These are phyloP conservation scores for Aspergillus indologenus DNA, from an alignment of 495 filamentous ascomycete genomes.

Conservation along the genomic window DNA sequence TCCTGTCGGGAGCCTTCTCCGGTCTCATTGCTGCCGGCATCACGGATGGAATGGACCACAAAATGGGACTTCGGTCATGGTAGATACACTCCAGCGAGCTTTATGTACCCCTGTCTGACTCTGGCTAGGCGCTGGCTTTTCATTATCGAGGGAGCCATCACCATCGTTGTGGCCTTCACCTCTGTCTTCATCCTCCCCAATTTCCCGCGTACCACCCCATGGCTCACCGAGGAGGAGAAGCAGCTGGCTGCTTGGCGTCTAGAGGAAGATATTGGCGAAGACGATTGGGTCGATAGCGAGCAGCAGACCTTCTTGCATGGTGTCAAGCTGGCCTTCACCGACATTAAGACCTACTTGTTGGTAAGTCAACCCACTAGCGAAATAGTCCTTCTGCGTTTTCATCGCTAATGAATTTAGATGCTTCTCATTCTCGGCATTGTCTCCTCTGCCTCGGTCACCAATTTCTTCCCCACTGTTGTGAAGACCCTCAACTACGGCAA, in stretches of 20 bases:
- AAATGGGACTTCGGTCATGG: constrained; percentile 50
- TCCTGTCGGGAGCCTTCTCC: constrained; percentile 62
- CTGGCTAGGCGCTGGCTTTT: constrained; percentile 36
- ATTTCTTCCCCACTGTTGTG: constrained; percentile 88
- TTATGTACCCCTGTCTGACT: background rate
- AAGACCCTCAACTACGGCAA: constrained; percentile 64
- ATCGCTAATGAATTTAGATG: constrained; percentile 40
- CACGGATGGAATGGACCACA: constrained; percentile 40
- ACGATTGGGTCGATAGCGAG: constrained; percentile 65
- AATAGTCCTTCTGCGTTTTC: background rate
- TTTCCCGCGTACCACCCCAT: constrained; percentile 72
- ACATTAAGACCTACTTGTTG: constrained; percentile 66
- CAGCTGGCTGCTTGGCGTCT: constrained; percentile 66
- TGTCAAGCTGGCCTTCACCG: constrained; percentile 64
- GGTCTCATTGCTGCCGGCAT: constrained; percentile 57
- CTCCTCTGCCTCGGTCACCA: constrained; percentile 70
- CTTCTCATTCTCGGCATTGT: constrained; percentile 70
- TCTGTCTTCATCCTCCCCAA: constrained; percentile 68
- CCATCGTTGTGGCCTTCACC: constrained; percentile 49
- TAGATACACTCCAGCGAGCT: constrained; percentile 11
- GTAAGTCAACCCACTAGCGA: constrained; percentile 10
- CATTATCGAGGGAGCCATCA: constrained; percentile 69
- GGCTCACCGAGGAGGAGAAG: constrained; percentile 69
- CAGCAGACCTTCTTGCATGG: constrained; percentile 66
- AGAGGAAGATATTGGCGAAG: constrained; percentile 75